phyloP scores from a whole-genome alignment of 2,329 filamentous ascomycete species.

The Trematosphaeria pertusa region DNA sequence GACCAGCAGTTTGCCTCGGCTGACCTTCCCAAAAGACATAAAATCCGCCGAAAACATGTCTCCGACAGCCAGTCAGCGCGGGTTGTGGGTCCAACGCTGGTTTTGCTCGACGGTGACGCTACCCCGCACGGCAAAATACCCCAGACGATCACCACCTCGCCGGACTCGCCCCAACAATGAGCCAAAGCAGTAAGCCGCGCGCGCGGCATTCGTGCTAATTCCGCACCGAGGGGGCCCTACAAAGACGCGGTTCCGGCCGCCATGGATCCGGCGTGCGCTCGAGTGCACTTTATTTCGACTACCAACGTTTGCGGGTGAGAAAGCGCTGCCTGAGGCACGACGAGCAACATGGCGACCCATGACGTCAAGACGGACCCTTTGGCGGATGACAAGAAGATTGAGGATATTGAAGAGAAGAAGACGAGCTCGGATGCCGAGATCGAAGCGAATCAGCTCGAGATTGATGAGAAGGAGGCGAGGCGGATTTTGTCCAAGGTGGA shows the following conservation, averaged over 20 bases:
- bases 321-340: neutral
- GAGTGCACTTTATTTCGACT: no score
- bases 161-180: neutral
- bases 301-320: no score
- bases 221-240: neutral
- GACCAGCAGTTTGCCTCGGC: neutral
- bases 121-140: neutral
- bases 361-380: slow-evolving; percentile 21
- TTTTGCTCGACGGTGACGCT: no score
- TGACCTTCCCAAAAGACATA: no score
- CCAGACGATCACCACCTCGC: neutral
- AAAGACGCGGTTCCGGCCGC: neutral
- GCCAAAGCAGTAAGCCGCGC: neutral
- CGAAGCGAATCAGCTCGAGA: slow-evolving; percentile 32
- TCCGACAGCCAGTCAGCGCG: no score
- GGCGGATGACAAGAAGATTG: slow-evolving; percentile 23
- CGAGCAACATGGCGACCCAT: slow-evolving; percentile 13
- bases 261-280: no score
- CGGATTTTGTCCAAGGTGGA: slow-evolving; percentile 46
- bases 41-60: no score
- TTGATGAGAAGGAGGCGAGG: slow-evolving; percentile 34
- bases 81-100: no score
- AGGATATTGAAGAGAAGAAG: slow-evolving; percentile 35
- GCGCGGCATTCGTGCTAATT: neutral
- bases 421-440: slow-evolving; percentile 31